Percentiles rank a stretch among this genome's conserved stretches.
Conservation (phyloP, 2,329 filamentous ascomycete species). For the Venturia aucupariae region DNA sequence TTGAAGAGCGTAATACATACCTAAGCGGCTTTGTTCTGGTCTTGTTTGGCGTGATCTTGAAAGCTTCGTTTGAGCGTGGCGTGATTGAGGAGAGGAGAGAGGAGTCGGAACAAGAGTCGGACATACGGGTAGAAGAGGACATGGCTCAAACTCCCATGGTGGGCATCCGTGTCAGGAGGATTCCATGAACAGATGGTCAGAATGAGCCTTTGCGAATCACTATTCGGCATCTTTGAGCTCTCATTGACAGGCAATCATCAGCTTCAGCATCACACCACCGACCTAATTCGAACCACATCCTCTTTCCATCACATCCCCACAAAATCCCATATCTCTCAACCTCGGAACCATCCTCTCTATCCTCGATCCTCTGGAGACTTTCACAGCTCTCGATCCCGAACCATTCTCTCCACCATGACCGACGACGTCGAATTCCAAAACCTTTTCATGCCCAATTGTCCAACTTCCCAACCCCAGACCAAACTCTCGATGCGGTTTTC, state of each 20-base stretch:
- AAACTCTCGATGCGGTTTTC: too few species aligned
- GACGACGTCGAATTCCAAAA: too few species aligned
- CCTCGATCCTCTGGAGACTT: too few species aligned
- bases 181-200: not conserved
- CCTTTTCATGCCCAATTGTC: too few species aligned
- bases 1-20: not conserved
- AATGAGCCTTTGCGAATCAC: not conserved
- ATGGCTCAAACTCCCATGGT: not conserved
- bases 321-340: too few species aligned
- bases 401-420: too few species aligned
- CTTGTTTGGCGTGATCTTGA: not conserved
- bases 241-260: not conserved
- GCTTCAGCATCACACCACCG: too few species aligned
- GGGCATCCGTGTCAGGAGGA: not conserved
- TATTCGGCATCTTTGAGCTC: not conserved
- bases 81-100: not conserved
- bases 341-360: too few species aligned
- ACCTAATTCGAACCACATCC: too few species aligned
- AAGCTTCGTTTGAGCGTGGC: not conserved
- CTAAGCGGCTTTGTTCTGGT: not conserved
- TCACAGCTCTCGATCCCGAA: too few species aligned
- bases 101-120: not conserved
- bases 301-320: too few species aligned
- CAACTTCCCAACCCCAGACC: too few species aligned
- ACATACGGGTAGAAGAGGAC: not conserved